Conservation (phyloP, 164 flowering plant genomes). For the Annona squamosa region DNA sequence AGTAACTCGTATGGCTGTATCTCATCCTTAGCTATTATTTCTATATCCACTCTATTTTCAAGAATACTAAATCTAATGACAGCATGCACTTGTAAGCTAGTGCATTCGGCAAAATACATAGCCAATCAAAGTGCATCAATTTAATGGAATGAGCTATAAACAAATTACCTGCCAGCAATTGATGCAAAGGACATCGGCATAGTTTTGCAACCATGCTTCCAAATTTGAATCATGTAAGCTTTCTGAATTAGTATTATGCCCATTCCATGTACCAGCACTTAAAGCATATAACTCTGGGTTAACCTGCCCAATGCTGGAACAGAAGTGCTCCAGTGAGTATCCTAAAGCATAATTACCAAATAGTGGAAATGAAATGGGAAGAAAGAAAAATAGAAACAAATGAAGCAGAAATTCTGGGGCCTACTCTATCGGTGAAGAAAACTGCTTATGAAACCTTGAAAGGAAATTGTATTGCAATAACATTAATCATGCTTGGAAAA, state of each 20-base stretch:
- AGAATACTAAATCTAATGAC: no score
- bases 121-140: not conserved
- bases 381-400: not conserved
- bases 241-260: constrained; percentile 14
- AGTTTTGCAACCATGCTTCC: constrained; percentile 60
- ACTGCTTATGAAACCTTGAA: not conserved
- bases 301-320: constrained; percentile 83
- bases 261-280: constrained; percentile 54
- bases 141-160: not conserved
- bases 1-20: no score
- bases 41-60: no score
- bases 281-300: constrained; percentile 77
- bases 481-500: not conserved
- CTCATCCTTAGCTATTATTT: no score
- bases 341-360: not conserved
- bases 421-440: not conserved
- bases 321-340: constrained; percentile 9
- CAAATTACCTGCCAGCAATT: constrained; percentile 91
- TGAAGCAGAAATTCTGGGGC: not conserved
- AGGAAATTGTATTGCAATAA: not conserved
- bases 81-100: no score
- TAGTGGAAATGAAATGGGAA: not conserved
- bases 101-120: not conserved
- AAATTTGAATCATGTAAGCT: constrained; percentile 18
- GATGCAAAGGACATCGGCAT: constrained; percentile 73